phyloP scores from a whole-genome alignment of 148 eudicot species.

The Vaccinium corymbosum region DNA sequence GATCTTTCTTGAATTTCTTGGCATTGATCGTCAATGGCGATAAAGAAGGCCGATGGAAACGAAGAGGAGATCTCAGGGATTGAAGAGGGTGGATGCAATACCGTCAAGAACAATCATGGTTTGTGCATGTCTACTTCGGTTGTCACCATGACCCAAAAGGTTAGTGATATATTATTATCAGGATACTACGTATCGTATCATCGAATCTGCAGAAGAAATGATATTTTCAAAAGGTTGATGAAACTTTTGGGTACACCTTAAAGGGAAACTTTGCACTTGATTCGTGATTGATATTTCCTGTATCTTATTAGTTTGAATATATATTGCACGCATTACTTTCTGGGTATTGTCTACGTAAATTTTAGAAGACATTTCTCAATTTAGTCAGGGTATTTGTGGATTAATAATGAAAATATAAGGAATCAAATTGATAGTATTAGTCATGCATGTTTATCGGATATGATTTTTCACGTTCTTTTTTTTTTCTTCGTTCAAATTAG shows the following conservation, averaged over 20 bases:
- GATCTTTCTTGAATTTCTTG: background rate
- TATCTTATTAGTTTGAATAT: too few relatives aligned
- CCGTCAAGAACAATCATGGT: background rate
- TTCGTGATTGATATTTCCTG: too few relatives aligned
- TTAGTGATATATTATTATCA: conserved; percentile 11
- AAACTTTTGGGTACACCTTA: background rate
- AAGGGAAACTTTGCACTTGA: too few relatives aligned
- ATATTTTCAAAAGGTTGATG: background rate
- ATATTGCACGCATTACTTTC: too few relatives aligned
- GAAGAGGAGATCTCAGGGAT: conserved; percentile 26
- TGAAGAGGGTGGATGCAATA: conserved; percentile 25
- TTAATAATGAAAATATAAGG: too few relatives aligned
- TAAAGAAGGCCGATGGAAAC: background rate
- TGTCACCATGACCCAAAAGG: conserved; percentile 51
- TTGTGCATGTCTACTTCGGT: conserved; percentile 33
- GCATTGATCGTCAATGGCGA: conserved; percentile 12
- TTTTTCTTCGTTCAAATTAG: background rate
- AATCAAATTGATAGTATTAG: too few relatives aligned
- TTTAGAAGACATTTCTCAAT: too few relatives aligned
- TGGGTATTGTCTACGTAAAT: too few relatives aligned
- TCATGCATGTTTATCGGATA: too few relatives aligned
- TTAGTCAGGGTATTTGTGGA: too few relatives aligned
- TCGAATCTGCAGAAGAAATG: too few relatives aligned
- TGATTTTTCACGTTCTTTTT: background rate
- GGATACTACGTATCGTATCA: background rate